Conservation (phyloP, 345 rosid genomes). For the Pistacia integerrima region DNA sequence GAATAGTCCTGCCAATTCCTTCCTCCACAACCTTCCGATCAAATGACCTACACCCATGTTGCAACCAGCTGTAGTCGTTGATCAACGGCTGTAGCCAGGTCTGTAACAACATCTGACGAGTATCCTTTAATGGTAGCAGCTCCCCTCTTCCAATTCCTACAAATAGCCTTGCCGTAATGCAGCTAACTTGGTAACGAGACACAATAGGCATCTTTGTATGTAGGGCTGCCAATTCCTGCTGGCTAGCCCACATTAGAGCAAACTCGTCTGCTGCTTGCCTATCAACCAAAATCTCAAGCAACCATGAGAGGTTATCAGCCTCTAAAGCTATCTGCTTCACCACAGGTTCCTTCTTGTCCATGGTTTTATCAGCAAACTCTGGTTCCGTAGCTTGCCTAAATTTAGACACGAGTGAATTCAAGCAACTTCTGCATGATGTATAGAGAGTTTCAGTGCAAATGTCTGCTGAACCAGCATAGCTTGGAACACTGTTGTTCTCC, state of each 20-base stretch:
- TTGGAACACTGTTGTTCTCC: conserved; percentile 60
- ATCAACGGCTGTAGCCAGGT: conserved; percentile 95
- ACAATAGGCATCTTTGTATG: conserved; percentile 69
- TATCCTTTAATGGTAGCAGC: conserved; percentile 82
- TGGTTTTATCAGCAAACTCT: conserved; percentile 35
- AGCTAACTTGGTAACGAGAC: conserved; percentile 85
- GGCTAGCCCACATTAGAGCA: conserved; percentile 76
- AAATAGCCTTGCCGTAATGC: conserved; percentile 73
- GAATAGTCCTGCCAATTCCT: conserved; percentile 91
- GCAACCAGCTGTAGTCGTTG: conserved; percentile 91
- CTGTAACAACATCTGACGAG: conserved; percentile 60
- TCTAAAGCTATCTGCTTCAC: conserved; percentile 73
- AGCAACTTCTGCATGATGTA: conserved; percentile 63
- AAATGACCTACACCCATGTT: conserved; percentile 84
- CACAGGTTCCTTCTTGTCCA: conserved; percentile 45
- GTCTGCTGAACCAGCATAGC: conserved; percentile 46
- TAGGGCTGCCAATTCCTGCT: conserved; percentile 67
- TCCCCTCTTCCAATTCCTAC: conserved; percentile 95
- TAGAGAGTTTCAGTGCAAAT: conserved; percentile 70
- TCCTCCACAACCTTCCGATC: conserved; percentile 93
- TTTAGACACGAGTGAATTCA: conserved; percentile 54
- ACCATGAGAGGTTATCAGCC: conserved; percentile 86
- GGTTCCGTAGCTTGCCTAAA: conserved; percentile 64
- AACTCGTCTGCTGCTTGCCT: conserved; percentile 85
- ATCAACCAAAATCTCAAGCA: conserved; percentile 83